These are phyloP conservation scores for Andrographis paniculata DNA, from an alignment of 305 asterid genomes.

Conservation along the genomic window DNA sequence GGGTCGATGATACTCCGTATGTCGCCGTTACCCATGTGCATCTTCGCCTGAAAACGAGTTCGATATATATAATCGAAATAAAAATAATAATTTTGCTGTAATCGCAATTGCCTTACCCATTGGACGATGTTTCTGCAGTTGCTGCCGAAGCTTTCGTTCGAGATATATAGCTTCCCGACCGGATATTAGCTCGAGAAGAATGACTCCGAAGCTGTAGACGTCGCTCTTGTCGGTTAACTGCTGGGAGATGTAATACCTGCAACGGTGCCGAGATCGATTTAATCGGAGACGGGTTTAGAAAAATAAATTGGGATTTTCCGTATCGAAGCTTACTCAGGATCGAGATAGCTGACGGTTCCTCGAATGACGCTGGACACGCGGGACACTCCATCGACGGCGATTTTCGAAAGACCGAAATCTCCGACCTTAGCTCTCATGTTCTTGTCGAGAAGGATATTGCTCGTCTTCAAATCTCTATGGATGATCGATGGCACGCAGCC, in stretches of 20 bases:
- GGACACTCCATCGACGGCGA: constrained; percentile 94
- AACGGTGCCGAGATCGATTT: neutral
- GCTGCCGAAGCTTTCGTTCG: constrained; percentile 77
- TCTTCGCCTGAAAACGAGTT: constrained; percentile 52
- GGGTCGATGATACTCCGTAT: constrained; percentile 94
- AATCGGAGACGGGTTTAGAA: no score
- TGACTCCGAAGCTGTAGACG: constrained; percentile 90
- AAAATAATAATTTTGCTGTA: no score
- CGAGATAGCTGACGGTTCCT: constrained; percentile 97
- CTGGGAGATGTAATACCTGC: constrained; percentile 95
- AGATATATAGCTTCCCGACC: constrained; percentile 99
- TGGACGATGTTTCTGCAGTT: constrained; percentile 94
- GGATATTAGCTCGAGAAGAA: constrained; percentile 88
- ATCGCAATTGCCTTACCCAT: constrained; percentile 50
- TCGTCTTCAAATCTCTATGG: constrained; percentile 90
- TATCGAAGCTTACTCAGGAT: constrained; percentile 70
- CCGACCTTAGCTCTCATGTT: constrained; percentile 94
- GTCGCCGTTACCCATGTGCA: constrained; percentile 90
- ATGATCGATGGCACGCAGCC: constrained; percentile 95
- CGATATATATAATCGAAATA: no score
- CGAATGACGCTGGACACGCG: constrained; percentile 97
- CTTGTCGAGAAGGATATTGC: constrained; percentile 92
- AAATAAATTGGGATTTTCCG: no score
- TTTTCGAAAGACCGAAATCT: constrained; percentile 96
- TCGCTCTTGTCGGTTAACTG: constrained; percentile 96